Evolutionary conservation across 345 rosid genomes (phyloP), one percentile per base, ranked within the genome.

Genomic region (Mangifera indica): DNA sequence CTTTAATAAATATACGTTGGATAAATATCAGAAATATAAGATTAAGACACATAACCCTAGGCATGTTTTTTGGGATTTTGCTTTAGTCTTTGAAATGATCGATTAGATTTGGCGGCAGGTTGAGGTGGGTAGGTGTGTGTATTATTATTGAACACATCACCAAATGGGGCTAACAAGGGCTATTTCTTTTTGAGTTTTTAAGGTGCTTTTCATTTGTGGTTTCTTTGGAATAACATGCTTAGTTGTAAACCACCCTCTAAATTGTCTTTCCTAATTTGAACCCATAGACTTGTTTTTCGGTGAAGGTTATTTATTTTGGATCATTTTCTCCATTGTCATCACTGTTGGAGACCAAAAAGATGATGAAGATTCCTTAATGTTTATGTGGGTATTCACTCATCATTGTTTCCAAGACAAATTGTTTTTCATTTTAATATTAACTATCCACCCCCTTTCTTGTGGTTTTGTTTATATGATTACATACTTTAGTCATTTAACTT

Each of bases 41-140:
- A 13, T 10, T 0, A 66, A 56, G 74, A 67, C 76, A 57, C 77
- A 20, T 57, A 40, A 57, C 49, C 67, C 7, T 29, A 10, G 10
- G 46, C 26, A 20, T 62, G n/a, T 3, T 18, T 8, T 49, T 67
- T 67, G 8, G 55, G 11, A n/a, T 11, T 29, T 17, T 3, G 42
- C 9, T 9, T 12, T 11, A 4, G 80, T 76, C 80, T 44, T 46
- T 51, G 55, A 29, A 22, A 59, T 67, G 65, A 70, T 74, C 74
- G 66, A 60, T 60, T 77, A 60, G 73, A 66, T 61, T 45, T 72
- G 77, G 56, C 71, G 67, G 74, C 76, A 70, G 70, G 78, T 6
- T 20, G n/a, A n/a, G n/a, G n/a, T n/a, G n/a, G n/a, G n/a, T 20
- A 56, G 45, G 17, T 60, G 67, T 54, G 34, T 46, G 67, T 34